phyloP scores from a whole-genome alignment of 1,284 basidiomycete species.

The Fomes fomentarius region DNA sequence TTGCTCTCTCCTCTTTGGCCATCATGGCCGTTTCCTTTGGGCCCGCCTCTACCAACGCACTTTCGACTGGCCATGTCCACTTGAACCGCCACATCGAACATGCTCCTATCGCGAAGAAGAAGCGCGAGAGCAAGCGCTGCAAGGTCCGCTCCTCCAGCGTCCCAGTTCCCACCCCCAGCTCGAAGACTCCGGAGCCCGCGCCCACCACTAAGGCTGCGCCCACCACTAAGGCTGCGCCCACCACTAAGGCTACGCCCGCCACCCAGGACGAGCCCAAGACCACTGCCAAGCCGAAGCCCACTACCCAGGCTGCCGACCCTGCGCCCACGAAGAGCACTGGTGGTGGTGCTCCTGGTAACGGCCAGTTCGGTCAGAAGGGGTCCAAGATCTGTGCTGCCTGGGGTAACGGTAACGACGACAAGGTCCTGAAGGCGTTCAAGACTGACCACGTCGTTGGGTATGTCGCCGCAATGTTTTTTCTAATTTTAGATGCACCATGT shows the following conservation, averaged over 20 bases:
- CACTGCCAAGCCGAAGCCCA: constrained; percentile 6
- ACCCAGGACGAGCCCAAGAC: constrained; percentile 10
- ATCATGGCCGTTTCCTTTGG: constrained; percentile 56
- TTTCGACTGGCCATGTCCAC: constrained; percentile 45
- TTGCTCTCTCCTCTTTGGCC: constrained; percentile 60
- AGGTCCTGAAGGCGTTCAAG: constrained; percentile 50
- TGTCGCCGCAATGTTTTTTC: background rate
- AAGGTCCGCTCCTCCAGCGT: constrained; percentile 43
- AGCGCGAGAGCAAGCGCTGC: constrained; percentile 58
- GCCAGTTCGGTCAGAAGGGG: constrained; percentile 46
- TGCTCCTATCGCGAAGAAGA: constrained; percentile 48
- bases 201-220: constrained; percentile 15
- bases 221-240: background rate
- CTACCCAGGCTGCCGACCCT: constrained; percentile 23
- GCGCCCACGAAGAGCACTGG: constrained; percentile 14
- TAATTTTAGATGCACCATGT: background rate
- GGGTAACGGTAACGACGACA: constrained; percentile 53
- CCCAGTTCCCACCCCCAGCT: constrained; percentile 17
- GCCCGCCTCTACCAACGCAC: constrained; percentile 50
- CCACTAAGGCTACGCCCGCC: constrained; percentile 8
- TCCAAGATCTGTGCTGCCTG: constrained; percentile 72
- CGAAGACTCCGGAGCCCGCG: constrained; percentile 21
- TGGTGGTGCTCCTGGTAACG: constrained; percentile 19
- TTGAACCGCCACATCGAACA: constrained; percentile 24
- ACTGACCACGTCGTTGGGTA: constrained; percentile 48